A percentile compares a stretch with the other conserved stretches of the same genome.
These are phyloP conservation scores for Madurella fahalii DNA, from an alignment of 2,329 filamentous ascomycete genomes.

Conservation along the genomic window DNA sequence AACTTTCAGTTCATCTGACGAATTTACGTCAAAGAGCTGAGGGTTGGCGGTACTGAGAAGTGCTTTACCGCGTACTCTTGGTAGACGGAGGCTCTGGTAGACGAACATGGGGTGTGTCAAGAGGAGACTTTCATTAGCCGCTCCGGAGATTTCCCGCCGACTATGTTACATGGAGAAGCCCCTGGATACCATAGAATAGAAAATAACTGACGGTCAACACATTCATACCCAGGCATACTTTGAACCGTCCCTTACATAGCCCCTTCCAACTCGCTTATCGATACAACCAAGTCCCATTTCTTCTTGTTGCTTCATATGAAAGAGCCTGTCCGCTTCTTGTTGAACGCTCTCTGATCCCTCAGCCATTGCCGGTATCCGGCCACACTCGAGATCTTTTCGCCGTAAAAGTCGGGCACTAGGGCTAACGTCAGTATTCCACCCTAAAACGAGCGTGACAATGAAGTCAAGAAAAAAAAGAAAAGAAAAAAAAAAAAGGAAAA, in stretches of 20 bases:
- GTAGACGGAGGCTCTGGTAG: no score
- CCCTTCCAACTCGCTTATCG: conserved; percentile 3
- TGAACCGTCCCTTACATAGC: neutral
- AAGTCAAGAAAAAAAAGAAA: neutral
- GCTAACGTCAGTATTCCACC: conserved; percentile 3
- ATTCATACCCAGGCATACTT: neutral
- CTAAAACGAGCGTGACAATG: no score
- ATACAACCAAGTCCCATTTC: neutral
- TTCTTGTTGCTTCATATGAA: conserved; percentile 45
- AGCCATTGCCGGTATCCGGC: conserved; percentile 90
- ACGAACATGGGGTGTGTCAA: conserved; percentile 2
- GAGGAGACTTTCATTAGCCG: conserved; percentile 19
- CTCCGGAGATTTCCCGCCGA: conserved; percentile 12
- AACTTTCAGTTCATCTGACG: conserved; percentile 50
- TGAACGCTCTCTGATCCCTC: conserved; percentile 96
- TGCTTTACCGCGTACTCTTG: no score
- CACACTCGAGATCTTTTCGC: conserved; percentile 95
- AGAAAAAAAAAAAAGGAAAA: neutral
- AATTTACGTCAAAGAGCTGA: neutral
- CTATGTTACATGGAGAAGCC: conserved; percentile 22
- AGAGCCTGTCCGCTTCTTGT: conserved; percentile 70
- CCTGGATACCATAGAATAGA: conserved; percentile 11
- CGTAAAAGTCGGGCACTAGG: conserved; percentile 89
- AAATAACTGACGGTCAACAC: conserved; percentile 4
- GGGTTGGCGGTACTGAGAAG: neutral